Conservation (phyloP, 2,329 filamentous ascomycete species). For the Aureobasidium pullulans region DNA sequence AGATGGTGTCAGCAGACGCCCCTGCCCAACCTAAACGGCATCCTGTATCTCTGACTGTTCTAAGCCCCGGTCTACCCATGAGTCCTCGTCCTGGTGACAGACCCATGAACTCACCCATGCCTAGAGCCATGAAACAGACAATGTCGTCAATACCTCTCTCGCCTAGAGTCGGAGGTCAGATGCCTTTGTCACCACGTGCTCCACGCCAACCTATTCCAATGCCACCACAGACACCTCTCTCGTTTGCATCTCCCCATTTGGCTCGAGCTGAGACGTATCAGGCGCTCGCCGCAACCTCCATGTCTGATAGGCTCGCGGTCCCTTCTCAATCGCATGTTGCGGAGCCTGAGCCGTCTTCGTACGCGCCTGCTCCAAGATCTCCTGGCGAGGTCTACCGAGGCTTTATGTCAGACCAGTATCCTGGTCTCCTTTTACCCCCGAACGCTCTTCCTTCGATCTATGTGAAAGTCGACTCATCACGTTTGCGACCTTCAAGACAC, state of each 20-base stretch:
- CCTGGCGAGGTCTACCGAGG: slow-evolving; percentile 60
- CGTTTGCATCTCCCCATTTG: slow-evolving; percentile 48
- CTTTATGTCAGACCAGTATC: slow-evolving; percentile 77
- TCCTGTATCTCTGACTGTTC: slow-evolving; percentile 20
- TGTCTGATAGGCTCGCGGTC: slow-evolving; percentile 20
- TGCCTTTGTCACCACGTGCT: slow-evolving; percentile 63
- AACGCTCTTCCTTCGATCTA: slow-evolving; percentile 82
- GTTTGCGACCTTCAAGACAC: slow-evolving; percentile 84
- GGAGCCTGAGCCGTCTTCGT: not conserved
- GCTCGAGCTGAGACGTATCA: slow-evolving; percentile 32
- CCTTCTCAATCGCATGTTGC: not conserved
- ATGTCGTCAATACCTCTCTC: slow-evolving; percentile 62
- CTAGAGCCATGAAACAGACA: slow-evolving; percentile 49
- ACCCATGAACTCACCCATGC: slow-evolving; percentile 52
- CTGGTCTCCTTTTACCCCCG: slow-evolving; percentile 75
- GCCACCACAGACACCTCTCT: slow-evolving; percentile 60
- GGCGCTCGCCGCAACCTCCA: slow-evolving; percentile 18
- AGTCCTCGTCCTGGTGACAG: slow-evolving; percentile 56
- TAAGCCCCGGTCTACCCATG: slow-evolving; percentile 57
- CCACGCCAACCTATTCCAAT: slow-evolving; percentile 67
- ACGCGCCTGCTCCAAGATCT: slow-evolving; percentile 11
- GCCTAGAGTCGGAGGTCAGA: slow-evolving; percentile 42
- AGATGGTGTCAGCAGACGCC: slow-evolving; percentile 9
- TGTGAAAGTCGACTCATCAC: slow-evolving; percentile 83
- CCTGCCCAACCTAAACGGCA: slow-evolving; percentile 7